Conservation (phyloP, 257 asterid genomes). For the Solanum rostratum region DNA sequence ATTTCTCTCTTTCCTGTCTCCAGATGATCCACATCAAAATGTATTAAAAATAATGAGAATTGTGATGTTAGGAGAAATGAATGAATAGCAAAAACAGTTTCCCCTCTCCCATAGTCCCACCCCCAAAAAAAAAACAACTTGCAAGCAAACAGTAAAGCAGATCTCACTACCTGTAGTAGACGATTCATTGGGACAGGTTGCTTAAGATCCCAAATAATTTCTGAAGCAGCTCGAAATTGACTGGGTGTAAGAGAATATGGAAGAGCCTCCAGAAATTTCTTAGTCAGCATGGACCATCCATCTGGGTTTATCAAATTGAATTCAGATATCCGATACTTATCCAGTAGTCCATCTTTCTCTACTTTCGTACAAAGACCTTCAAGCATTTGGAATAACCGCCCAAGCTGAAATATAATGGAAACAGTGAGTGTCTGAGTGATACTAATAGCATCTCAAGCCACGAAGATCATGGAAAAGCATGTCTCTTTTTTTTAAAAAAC, state of each 20-base stretch:
- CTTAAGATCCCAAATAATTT: conserved; percentile 90
- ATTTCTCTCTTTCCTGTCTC: background rate
- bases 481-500: background rate
- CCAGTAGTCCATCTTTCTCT: conserved; percentile 70
- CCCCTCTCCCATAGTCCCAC: background rate
- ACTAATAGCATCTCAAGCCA: background rate
- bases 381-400: conserved; percentile 85
- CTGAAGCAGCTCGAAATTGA: conserved; percentile 75
- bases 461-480: background rate
- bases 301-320: conserved; percentile 33
- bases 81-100: background rate
- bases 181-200: conserved; percentile 94
- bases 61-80: background rate
- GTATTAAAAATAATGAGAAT: background rate
- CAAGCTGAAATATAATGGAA: conserved; percentile 35
- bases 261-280: conserved; percentile 54
- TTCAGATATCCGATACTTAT: conserved; percentile 57
- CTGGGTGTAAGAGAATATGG: conserved; percentile 81
- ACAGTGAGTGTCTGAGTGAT: background rate
- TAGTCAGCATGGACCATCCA: conserved; percentile 69
- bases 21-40: background rate
- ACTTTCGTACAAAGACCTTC: conserved; percentile 69
- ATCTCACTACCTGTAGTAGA: conserved; percentile 56
- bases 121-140: background rate
- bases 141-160: background rate